Percentiles rank a stretch among this genome's conserved stretches.
Conservation (phyloP, 257 asterid species). For the Prunella vulgaris region DNA sequence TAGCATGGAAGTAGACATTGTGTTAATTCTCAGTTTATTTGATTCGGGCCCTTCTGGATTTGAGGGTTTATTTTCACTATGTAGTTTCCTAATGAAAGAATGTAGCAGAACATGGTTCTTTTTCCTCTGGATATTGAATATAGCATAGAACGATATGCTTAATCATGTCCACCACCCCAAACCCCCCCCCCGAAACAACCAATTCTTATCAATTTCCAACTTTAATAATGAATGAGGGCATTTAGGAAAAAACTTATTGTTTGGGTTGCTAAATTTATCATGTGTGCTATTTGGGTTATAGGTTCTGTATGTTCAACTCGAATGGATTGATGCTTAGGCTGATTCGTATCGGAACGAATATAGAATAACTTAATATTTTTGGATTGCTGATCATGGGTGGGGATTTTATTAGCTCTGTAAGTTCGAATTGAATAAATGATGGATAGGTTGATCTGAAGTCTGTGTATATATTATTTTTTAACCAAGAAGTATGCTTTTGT, state of each 20-base stretch:
- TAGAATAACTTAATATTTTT: background rate
- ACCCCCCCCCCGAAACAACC: too few species aligned
- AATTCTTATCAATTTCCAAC: too few species aligned
- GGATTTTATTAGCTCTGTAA: too few species aligned
- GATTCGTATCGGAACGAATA: background rate
- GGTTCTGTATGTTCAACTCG: background rate
- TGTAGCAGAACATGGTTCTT: constrained; percentile 11
- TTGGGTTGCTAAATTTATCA: too few species aligned
- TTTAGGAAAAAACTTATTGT: too few species aligned
- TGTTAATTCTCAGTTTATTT: background rate
- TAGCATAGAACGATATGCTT: background rate
- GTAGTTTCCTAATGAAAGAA: background rate
- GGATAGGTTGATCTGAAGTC: background rate
- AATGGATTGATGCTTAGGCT: background rate
- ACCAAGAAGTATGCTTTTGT: background rate
- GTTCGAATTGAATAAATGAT: background rate
- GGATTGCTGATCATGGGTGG: too few species aligned
- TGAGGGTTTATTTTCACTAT: constrained; percentile 4
- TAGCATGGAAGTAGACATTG: too few species aligned
- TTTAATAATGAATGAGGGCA: too few species aligned
- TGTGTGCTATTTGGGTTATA: background rate
- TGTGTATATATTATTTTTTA: too few species aligned
- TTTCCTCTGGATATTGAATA: too few species aligned
- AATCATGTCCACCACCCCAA: background rate
- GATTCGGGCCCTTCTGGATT: background rate